A percentile compares a stretch with the other conserved stretches of the same genome.
Evolutionary conservation across 2,329 filamentous ascomycete genomes (phyloP).

Genomic region (Whalleya microplaca): DNA sequence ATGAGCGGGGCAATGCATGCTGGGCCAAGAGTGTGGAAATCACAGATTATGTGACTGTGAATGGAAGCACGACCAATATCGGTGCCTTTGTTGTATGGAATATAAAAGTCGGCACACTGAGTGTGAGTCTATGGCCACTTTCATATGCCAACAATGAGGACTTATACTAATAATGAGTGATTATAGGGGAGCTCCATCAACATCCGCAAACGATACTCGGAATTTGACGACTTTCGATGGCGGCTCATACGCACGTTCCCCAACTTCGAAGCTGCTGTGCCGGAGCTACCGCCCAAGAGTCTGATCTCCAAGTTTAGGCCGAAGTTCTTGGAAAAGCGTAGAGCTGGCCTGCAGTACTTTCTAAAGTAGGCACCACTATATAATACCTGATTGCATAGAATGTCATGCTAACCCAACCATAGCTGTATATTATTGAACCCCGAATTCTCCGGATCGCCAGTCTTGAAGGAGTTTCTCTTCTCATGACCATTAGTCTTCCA

Average conservation of each 20-base stretch:
- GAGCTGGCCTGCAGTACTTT: conserved; percentile 86
- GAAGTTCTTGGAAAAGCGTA: conserved; percentile 82
- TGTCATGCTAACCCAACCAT: conserved; percentile 24
- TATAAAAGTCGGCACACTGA: conserved; percentile 83
- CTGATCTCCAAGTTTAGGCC: conserved; percentile 84
- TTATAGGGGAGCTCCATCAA: conserved; percentile 63
- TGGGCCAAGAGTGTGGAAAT: conserved; percentile 68
- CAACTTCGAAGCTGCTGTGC: conserved; percentile 80
- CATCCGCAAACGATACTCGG: conserved; percentile 80
- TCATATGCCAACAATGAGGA: conserved; percentile 33
- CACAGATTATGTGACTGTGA: conserved; percentile 59
- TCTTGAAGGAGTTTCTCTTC: conserved; percentile 90
- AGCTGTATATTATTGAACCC: conserved; percentile 92
- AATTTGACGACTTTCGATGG: conserved; percentile 82
- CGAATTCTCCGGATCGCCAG: conserved; percentile 88
- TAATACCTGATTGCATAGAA: neutral
- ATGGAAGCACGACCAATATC: conserved; percentile 59
- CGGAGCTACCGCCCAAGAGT: conserved; percentile 89
- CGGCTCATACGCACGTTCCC: conserved; percentile 82
- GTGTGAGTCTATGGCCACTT: conserved; percentile 55
- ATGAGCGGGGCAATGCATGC: conserved; percentile 52
- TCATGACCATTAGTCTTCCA: conserved; percentile 41
- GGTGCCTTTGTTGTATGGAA: conserved; percentile 98
- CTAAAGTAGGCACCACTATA: conserved; percentile 69
- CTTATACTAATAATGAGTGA: conserved; percentile 4